Percentiles rank a stretch among this genome's conserved stretches.
Conservation (phyloP, 805 yeast species). For the Hanseniaspora clermontiae region DNA sequence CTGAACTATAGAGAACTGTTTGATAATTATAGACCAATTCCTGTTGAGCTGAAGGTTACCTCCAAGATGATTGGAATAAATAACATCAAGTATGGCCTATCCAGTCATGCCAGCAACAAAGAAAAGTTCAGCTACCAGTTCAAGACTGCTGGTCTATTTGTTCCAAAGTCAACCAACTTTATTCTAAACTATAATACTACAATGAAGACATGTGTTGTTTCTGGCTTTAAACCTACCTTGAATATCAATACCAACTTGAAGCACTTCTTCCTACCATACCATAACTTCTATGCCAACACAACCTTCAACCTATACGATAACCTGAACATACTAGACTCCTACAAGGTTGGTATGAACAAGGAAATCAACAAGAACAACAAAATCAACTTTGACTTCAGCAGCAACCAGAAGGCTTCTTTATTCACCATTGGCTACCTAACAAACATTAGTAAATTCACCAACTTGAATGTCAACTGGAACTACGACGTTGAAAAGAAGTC, state of each 20-base stretch:
- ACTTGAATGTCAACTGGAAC: not conserved
- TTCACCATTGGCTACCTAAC: not conserved
- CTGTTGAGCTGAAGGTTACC: slow-evolving; percentile 6
- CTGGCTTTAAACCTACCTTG: not conserved
- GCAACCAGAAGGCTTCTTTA: not conserved
- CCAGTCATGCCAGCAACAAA: not conserved
- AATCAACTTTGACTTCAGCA: not conserved
- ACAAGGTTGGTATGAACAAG: slow-evolving; percentile 5
- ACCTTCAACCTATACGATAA: not conserved
- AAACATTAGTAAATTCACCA: not conserved
- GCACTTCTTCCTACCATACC: slow-evolving; percentile 1
- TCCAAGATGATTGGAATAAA: not conserved
- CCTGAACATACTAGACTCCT: not conserved
- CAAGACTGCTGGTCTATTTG: not conserved
- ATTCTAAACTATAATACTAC: not conserved
- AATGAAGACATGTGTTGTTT: not conserved
- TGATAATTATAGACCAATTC: slow-evolving; percentile 4
- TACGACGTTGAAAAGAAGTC: not conserved
- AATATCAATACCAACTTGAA: not conserved
- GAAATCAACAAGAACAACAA: not conserved
- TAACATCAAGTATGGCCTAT: not conserved
- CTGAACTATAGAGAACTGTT: slow-evolving; percentile 5
- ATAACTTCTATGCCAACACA: not conserved
- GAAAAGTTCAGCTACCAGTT: not conserved
- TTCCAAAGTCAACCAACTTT: not conserved